Evolutionary conservation across 352 stramenopile species (phyloP), one percentile per base, ranked within the genome.

Genomic region (Pythium dissotocum): DNA sequence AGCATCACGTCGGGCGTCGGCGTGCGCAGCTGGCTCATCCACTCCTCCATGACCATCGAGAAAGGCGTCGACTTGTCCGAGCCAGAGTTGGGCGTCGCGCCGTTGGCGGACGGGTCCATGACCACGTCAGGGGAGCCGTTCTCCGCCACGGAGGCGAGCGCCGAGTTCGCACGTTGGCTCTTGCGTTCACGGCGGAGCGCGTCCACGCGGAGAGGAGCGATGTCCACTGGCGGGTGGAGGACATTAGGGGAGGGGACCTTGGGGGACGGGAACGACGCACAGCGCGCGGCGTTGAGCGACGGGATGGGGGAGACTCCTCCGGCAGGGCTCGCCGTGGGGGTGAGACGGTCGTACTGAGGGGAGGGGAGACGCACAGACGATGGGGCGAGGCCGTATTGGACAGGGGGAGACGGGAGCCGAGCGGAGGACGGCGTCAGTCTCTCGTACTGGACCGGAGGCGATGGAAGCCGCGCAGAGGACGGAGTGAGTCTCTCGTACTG

Each of bases 1-100:
- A 92, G 79, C 69, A 83, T 89, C 55, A 94, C 86, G 33, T 94
- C 84, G 0, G 86, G 86, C 46, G 86, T 94, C 18, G 86, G 86
- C 24, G 86, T 93, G 32, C 83, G 78, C 61, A 90, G 59, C 58
- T 93, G 82, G 52, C 75, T 91, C 80, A 93, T 93, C 84, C 84
- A 93, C 65, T 93, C 84, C 51, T 83, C 84, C 84, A 93, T 93
- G 30, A 93, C 80, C 0, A 67, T 65, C 0, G 82, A 89, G 58
- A 93, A 92, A 2, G 82, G 79, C 38, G 78, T 85, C 33, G 79
- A 87, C 58, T 70, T 70, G 58, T 74, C 68, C 33, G 72, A 77
- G 7, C 51, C 58, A 6, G 58, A 57, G 0, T 35, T 65, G 2
- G 75, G 70, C 2, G 63, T 74, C 6, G 58, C 60, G 2, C 44